Evolutionary conservation across 345 rosid genomes (phyloP).

Genomic region (Aquilaria malaccensis): DNA sequence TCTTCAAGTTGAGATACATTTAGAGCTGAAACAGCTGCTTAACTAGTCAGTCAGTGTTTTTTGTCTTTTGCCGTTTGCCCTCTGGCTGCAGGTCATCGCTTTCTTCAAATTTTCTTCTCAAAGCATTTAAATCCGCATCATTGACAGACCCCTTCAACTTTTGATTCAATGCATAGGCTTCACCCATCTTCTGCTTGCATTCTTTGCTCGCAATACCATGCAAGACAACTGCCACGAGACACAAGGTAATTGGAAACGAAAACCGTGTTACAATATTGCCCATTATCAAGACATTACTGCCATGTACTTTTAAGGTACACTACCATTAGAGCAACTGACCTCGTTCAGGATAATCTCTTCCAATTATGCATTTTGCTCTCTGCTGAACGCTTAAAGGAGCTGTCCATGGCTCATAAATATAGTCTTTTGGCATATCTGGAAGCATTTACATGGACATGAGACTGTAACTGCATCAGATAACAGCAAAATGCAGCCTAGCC

Average conservation of each 20-base stretch:
- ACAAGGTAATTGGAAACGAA: not conserved
- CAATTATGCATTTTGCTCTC: constrained; percentile 77
- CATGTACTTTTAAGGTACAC: not conserved
- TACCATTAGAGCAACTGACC: constrained; percentile 30
- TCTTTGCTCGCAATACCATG: constrained; percentile 89
- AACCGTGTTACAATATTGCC: not conserved
- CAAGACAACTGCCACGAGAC: constrained; percentile 52
- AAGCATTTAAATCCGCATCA: constrained; percentile 45
- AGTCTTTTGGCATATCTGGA: constrained; percentile 93
- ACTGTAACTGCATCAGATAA: not conserved
- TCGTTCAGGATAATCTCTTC: constrained; percentile 85
- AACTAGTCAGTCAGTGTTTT: constrained; percentile 8
- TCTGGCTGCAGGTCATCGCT: constrained; percentile 27
- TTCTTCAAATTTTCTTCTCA: constrained; percentile 53
- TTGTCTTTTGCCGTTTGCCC: constrained; percentile 36
- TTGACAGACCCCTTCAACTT: constrained; percentile 43
- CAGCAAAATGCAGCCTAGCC: not conserved
- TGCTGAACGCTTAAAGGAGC: constrained; percentile 79
- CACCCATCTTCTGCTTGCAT: constrained; percentile 70
- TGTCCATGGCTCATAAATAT: constrained; percentile 93
- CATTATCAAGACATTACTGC: not conserved
- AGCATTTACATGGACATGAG: constrained; percentile 5
- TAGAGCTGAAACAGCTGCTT: not conserved
- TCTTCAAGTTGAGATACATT: too few relatives aligned
- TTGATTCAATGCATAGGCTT: constrained; percentile 65